A percentile compares a stretch with the other conserved stretches of the same genome.
Evolutionary conservation across 148 eudicot genomes (phyloP).

Genomic region (Camellia lanceoleosa): DNA sequence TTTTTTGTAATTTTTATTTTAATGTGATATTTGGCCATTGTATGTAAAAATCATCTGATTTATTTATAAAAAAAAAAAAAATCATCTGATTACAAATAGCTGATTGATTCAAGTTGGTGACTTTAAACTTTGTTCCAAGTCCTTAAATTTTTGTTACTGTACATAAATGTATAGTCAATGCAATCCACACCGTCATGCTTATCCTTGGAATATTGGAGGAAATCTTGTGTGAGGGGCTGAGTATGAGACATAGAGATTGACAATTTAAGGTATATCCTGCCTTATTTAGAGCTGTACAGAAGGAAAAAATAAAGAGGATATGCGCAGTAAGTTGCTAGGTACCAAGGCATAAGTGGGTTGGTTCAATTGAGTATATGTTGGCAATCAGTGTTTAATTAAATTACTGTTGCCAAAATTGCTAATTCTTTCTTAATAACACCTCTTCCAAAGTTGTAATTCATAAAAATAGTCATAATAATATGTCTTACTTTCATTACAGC

Average conservation of each 20-base stretch:
- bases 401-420: neutral
- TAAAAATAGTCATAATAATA: neutral
- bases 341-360: neutral
- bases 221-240: neutral
- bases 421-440: neutral
- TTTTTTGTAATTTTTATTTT: no score
- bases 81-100: neutral
- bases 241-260: neutral
- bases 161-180: neutral
- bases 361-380: neutral
- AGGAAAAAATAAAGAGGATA: neutral
- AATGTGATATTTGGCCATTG: neutral
- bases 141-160: neutral
- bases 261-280: neutral
- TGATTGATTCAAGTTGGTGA: neutral
- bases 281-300: neutral
- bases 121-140: neutral
- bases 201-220: neutral
- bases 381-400: neutral
- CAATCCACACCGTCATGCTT: neutral
- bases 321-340: neutral
- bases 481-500: conserved; percentile 42
- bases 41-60: neutral
- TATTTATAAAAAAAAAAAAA: no score
- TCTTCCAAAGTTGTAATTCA: neutral